Base-by-base conservation (phyloP, 1,284 basidiomycete species). In the Ganoderma leucocontextum region DNA sequence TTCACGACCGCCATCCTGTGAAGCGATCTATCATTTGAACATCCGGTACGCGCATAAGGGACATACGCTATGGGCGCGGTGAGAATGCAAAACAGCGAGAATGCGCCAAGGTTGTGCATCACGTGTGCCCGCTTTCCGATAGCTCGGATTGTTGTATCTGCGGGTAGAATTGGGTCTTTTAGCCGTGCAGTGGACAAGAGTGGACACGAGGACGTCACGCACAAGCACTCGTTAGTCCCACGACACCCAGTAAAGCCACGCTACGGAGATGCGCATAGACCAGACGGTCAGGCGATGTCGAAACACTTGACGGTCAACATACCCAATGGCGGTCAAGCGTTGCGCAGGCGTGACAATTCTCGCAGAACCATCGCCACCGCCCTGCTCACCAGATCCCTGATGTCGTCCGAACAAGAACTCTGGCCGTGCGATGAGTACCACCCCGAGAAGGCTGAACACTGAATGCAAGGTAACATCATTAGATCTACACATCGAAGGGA, bases 121-220 rank as follows among this genome's bases (percentile, higher is more conserved):
- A 91, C 84, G 74, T 92, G 90, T 5, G 92, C 92, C 0, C 89
- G 85, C 67, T 86, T 89, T 3, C 93, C 93, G 42, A 95, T 91
- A 8, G 88, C 88, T 4, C 91, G 85, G 47, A 95, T 86, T 0
- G 87, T 82, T 1, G 86, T 88, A 75, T 89, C 91, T 92, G 62
- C 22, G 2, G 17, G 15, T 4, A 33, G 13, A 38, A 10, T n/a
- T 36, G 49, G 12, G 25, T 58, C 19, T 13, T 5, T 52, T 33
- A 38, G 13, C 19, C 22, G 25, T 15, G 1, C 9, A 6, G n/a
- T 25, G 29, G 8, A 22, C 4, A n/a, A 4, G 35, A 39, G 13
- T 17, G 4, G 8, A 22, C 4, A n/a, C 10, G 35, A 15, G 9
- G 10, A 19, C 5, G 13, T 17, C 17, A 78, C 86, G 67, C 74